phyloP scores from a whole-genome alignment of 495 filamentous ascomycete species.

The Neurospora sp. region DNA sequence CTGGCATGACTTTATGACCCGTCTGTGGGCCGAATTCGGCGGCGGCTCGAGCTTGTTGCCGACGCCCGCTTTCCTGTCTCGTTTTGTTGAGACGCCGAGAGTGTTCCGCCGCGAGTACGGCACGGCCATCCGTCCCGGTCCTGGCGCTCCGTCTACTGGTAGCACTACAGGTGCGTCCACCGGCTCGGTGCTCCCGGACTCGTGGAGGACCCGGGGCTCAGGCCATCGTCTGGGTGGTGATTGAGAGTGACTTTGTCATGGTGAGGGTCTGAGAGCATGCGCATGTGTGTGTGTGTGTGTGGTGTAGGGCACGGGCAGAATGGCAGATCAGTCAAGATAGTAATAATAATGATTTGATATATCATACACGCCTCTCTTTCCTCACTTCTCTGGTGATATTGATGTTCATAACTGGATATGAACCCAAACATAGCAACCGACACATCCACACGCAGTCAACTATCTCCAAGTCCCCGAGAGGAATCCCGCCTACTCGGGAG shows the following conservation, averaged over 20 bases:
- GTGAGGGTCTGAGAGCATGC: neutral
- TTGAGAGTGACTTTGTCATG: slow-evolving; percentile 1
- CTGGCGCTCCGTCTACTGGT: slow-evolving; percentile 22
- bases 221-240: slow-evolving; percentile 57
- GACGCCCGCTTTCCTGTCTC: slow-evolving; percentile 57
- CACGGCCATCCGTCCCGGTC: slow-evolving; percentile 35
- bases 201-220: slow-evolving; percentile 56
- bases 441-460: neutral
- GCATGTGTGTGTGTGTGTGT: neutral
- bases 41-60: slow-evolving; percentile 60
- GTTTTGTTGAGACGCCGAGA: slow-evolving; percentile 45
- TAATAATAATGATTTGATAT: neutral
- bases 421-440: neutral
- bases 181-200: slow-evolving; percentile 38
- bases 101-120: slow-evolving; percentile 45
- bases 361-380: neutral
- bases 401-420: neutral
- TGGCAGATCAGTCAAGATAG: neutral
- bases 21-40: slow-evolving; percentile 74
- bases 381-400: neutral
- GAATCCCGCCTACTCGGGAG: slow-evolving; percentile 7
- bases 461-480: slow-evolving; percentile 4
- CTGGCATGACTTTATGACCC: slow-evolving; percentile 73
- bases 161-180: slow-evolving; percentile 26
- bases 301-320: neutral